Evolutionary conservation across 2,329 filamentous ascomycete species (phyloP).

Genomic region (Elsinoe necatrix): DNA sequence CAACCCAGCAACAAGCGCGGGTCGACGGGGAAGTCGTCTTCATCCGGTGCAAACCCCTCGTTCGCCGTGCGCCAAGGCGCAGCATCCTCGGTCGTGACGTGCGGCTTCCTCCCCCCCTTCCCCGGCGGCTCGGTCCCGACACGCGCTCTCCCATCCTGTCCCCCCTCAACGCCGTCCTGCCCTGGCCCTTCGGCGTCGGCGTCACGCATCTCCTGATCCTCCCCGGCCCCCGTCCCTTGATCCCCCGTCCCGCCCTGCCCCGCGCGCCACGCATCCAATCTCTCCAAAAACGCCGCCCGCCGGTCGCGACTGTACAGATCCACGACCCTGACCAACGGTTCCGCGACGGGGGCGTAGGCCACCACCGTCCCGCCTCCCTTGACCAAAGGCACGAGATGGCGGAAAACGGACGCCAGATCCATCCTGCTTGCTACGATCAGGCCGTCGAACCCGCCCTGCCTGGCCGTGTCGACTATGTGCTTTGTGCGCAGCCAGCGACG

Average conservation of each 20-base stretch:
- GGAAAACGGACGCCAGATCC: conserved; percentile 69
- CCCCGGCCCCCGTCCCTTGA: too few relatives aligned
- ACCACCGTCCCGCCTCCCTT: conserved; percentile 75
- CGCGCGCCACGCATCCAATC: conserved; percentile 27
- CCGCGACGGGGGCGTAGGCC: conserved; percentile 73
- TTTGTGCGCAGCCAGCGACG: conserved; percentile 68
- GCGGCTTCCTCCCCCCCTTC: too few relatives aligned
- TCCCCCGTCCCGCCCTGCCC: background rate
- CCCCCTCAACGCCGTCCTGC: too few relatives aligned
- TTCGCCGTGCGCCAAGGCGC: background rate
- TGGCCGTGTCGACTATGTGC: conserved; percentile 64
- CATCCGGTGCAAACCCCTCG: conserved; percentile 21
- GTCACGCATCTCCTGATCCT: too few relatives aligned
- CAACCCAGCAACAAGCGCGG: conserved; percentile 74
- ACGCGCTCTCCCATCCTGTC: too few relatives aligned
- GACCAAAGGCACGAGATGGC: conserved; percentile 68
- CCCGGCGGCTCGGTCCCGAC: too few relatives aligned
- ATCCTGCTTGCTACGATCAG: conserved; percentile 75
- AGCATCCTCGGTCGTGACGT: background rate
- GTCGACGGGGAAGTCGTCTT: conserved; percentile 75
- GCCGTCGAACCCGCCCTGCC: conserved; percentile 70
- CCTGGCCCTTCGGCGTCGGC: too few relatives aligned
- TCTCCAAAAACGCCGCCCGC: conserved; percentile 62
- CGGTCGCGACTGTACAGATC: conserved; percentile 79
- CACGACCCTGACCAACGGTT: conserved; percentile 66